Evolutionary conservation across 2,329 filamentous ascomycete genomes (phyloP), one percentile per base, ranked within the genome.

Genomic region (Epichloe gansuensis): DNA sequence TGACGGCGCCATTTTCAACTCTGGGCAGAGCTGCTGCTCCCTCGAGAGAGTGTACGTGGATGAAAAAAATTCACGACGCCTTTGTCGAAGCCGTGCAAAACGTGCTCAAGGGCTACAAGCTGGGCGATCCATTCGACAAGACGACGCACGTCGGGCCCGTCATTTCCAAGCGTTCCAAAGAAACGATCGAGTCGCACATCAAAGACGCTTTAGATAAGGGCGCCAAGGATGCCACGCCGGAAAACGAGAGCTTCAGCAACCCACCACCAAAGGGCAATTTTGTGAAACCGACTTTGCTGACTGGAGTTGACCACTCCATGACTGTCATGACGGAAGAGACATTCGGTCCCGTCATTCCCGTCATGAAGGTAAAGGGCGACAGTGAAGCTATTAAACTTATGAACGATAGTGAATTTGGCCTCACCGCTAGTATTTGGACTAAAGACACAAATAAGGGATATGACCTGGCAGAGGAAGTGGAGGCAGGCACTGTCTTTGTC

Each of bases 391-490:
- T 96, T 55, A 71, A 74, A 58, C 71, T 91, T 49, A 96, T 97
- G 89, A 96, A 96, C 62, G 89, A 95, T 66, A 93, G 87, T 70
- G 84, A 95, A 58, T 95, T 95, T 64, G 91, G 91, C 5, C 75
- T 97, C 55, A 96, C 91, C 3, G 91, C 90, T n/a, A 95, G 89
- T 62, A 89, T 97, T 61, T 97, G 91, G 91, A 95, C 89, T 53
- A 94, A 93, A 68, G 89, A 97, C 63, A 80, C 82, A 2, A 75
- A 73, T 45, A 83, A 76, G 63, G 91, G 85, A 15, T 82, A 89
- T 60, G 78, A 86, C 64, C 75, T 97, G 50, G 81, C 85, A 40
- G 84, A 93, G 51, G 75, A 83, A 49, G 81, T 97, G 47, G 90
- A 96, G 66, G 90, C 91, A 45, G 91, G 91, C 42, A 97, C 91